A percentile compares a stretch with the other conserved stretches of the same genome.
Evolutionary conservation across 768 basidiomycete genomes (phyloP).

Genomic region (Dacryopinax spathularia): DNA sequence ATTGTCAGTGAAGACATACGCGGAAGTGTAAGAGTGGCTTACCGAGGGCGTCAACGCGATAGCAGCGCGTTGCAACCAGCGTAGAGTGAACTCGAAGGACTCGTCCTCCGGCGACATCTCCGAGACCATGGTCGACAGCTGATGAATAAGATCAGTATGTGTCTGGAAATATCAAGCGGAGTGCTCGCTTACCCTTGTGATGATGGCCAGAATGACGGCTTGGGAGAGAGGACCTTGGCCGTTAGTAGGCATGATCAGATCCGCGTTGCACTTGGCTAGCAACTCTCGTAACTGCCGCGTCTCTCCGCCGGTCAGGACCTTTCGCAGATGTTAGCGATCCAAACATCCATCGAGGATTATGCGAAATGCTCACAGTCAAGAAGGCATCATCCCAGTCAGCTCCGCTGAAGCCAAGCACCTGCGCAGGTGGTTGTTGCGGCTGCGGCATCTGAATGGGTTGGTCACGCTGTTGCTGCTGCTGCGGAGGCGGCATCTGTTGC

Average conservation of each 20-base stretch:
- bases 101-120: slow-evolving; percentile 68
- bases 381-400: slow-evolving; percentile 82
- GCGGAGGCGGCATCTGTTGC: slow-evolving; percentile 17
- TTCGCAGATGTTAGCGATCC: no score
- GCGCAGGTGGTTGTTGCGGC: slow-evolving; percentile 4
- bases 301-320: slow-evolving; percentile 66
- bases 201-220: slow-evolving; percentile 67
- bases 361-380: slow-evolving; percentile 54
- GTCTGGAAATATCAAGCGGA: slow-evolving; percentile 4
- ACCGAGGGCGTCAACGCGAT: slow-evolving; percentile 59
- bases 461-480: not conserved
- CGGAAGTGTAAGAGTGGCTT: slow-evolving; percentile 16
- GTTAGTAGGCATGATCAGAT: slow-evolving; percentile 64
- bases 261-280: slow-evolving; percentile 58
- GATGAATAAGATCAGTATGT: slow-evolving; percentile 1
- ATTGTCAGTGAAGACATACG: slow-evolving; percentile 8
- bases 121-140: slow-evolving; percentile 62
- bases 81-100: slow-evolving; percentile 62
- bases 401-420: not conserved
- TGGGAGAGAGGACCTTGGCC: slow-evolving; percentile 58
- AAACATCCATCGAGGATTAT: no score
- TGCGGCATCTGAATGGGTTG: slow-evolving; percentile 1
- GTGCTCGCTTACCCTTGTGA: slow-evolving; percentile 50
- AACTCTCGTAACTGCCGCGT: slow-evolving; percentile 58
- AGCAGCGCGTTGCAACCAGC: slow-evolving; percentile 75